Evolutionary conservation across 495 filamentous ascomycete genomes (phyloP), one percentile per base, ranked within the genome.

Genomic region (Jackrogersella minutella): DNA sequence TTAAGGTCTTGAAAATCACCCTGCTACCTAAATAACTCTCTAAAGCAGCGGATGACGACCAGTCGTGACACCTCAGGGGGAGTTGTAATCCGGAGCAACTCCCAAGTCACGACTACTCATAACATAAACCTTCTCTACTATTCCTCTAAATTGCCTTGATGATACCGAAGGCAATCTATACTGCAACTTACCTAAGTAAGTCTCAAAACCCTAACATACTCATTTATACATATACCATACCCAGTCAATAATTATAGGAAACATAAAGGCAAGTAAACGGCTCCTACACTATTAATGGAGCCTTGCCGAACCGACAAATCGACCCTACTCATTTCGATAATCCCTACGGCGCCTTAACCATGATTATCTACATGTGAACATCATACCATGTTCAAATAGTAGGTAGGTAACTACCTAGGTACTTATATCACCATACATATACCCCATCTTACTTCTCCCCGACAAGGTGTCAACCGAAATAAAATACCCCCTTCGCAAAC

Each of bases 1-100:
- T 39, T 39, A 63, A 44, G 31, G 30, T 40, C 33, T 33, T 37
- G n/a, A n/a, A 39, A 40, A 49, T 26, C 19, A 33, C 11, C 2
- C 53, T 31, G 19, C 46, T 34, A 33, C 17, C 34, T 51, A 44
- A 30, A 14, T 22, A 24, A n/a, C n/a, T n/a, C n/a, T n/a, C 17
- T 9, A 36, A 28, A 36, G 36, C 53, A 51, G 52, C 7, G 37
- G 46, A 17, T 24, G 52, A 24, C 3, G 26, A 28, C 53, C 26
- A 28, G 16, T 17, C 17, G 36, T 17, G 53, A 22, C 28, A 3
- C 7, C 3, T 44, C 9, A 43, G 24, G 17, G 30, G 17, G 39
- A 24, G 8, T 40, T 22, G n/a, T 2, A 55, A 53, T 55, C 47
- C 31, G 50, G 50, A 49, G 33, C 31, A 47, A 17, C n/a, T 33